Evolutionary conservation across 1,284 basidiomycete species (phyloP).

Genomic region (Waitea zeae): DNA sequence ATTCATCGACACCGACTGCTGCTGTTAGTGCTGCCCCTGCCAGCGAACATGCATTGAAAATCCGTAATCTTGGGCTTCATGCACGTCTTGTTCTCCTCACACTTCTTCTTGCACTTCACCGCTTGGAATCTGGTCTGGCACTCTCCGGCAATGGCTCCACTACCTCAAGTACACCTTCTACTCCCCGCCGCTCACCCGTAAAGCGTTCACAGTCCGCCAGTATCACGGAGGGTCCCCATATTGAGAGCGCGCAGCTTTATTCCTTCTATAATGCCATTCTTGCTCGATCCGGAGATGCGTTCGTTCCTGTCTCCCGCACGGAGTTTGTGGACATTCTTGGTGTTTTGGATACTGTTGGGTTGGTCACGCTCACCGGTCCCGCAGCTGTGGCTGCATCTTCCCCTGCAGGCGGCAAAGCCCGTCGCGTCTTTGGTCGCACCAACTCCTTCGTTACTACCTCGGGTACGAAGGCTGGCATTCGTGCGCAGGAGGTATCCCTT

Average conservation of each 20-base stretch:
- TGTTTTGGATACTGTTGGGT: constrained; percentile 54
- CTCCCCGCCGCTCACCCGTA: constrained; percentile 11
- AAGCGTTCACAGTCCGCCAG: too few species aligned
- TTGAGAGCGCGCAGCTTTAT: constrained; percentile 44
- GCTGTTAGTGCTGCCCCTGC: too few species aligned
- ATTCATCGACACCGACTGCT: constrained; percentile 5
- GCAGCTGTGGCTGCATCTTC: constrained; percentile 15
- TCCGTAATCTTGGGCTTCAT: constrained; percentile 52
- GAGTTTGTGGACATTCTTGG: constrained; percentile 59
- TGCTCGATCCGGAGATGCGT: constrained; percentile 32
- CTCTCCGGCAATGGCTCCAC: constrained; percentile 32
- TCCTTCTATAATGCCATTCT: constrained; percentile 44
- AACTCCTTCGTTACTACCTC: neutral
- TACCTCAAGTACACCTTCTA: constrained; percentile 13
- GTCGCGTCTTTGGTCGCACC: neutral
- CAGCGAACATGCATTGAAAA: constrained; percentile 49
- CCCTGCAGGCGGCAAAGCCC: neutral
- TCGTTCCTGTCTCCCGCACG: constrained; percentile 48
- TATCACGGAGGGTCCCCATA: constrained; percentile 8
- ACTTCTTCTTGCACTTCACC: constrained; percentile 42
- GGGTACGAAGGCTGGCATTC: constrained; percentile 11
- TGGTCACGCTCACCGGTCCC: constrained; percentile 26
- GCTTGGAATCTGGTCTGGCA: constrained; percentile 35
- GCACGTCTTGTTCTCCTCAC: constrained; percentile 48
- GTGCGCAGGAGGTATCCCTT: constrained; percentile 28